These are phyloP conservation scores for Hamamelis virginiana DNA, from an alignment of 164 flowering plant genomes.

Conservation along the genomic window DNA sequence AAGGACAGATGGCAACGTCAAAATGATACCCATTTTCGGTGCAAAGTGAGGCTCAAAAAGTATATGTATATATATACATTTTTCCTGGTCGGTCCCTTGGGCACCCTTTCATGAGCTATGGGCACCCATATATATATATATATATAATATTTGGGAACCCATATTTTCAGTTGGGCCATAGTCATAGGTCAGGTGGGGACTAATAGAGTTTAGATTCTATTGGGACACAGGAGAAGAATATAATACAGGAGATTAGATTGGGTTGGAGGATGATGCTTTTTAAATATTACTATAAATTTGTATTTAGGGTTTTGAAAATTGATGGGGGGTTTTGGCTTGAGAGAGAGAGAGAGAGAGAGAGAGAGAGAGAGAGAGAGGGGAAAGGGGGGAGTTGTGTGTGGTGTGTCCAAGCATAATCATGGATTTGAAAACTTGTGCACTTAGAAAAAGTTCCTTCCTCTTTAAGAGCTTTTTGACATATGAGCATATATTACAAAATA, in stretches of 20 bases:
- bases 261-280: slow-evolving; percentile 19
- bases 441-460: slow-evolving; percentile 21
- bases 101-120: not conserved
- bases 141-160: too few relatives aligned
- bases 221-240: not conserved
- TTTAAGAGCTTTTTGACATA: slow-evolving; percentile 19
- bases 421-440: slow-evolving; percentile 25
- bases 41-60: slow-evolving; percentile 6
- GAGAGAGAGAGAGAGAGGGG: not conserved
- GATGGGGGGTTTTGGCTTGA: slow-evolving; percentile 11
- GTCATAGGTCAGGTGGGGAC: slow-evolving; percentile 1
- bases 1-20: slow-evolving; percentile 17
- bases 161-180: not conserved
- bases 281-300: not conserved
- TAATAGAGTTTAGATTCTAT: not conserved
- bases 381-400: not conserved
- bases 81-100: not conserved
- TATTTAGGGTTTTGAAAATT: slow-evolving; percentile 4
- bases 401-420: slow-evolving; percentile 13
- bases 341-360: not conserved
- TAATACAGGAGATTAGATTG: slow-evolving; percentile 14
- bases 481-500: not conserved
- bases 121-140: not conserved
- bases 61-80: not conserved
- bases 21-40: slow-evolving; percentile 17